phyloP scores from a whole-genome alignment of 148 eudicot genomes.

The Spergularia bocconei region DNA sequence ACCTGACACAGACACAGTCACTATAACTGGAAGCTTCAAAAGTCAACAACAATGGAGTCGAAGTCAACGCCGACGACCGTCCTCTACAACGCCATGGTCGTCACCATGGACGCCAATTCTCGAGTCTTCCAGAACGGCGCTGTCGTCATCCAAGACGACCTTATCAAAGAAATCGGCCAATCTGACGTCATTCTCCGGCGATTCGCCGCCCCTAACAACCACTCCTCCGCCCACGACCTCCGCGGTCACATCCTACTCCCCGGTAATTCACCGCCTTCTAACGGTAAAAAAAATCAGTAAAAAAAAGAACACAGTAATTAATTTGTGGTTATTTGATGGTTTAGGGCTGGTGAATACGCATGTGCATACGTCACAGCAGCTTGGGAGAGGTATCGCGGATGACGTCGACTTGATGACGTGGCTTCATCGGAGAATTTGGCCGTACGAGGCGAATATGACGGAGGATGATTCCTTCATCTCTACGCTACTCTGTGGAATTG shows the following conservation, averaged over 20 bases:
- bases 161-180: slow-evolving; percentile 58
- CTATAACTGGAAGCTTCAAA: neutral
- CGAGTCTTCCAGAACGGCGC: slow-evolving; percentile 63
- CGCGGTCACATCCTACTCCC: slow-evolving; percentile 61
- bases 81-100: slow-evolving; percentile 57
- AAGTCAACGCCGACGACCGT: neutral
- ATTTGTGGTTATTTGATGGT: too few relatives aligned
- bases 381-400: slow-evolving; percentile 88
- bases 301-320: too few relatives aligned
- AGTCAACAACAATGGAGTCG: neutral
- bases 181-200: slow-evolving; percentile 45
- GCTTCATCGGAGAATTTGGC: slow-evolving; percentile 88
- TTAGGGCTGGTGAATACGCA: slow-evolving; percentile 79
- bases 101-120: slow-evolving; percentile 65
- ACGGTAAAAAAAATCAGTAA: too few relatives aligned
- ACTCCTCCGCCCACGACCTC: slow-evolving; percentile 39
- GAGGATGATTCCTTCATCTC: slow-evolving; percentile 73
- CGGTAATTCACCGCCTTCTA: slow-evolving; percentile 28
- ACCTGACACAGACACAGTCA: too few relatives aligned
- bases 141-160: slow-evolving; percentile 48
- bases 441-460: slow-evolving; percentile 83
- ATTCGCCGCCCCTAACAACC: slow-evolving; percentile 34
- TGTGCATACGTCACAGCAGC: slow-evolving; percentile 90
- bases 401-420: slow-evolving; percentile 90
- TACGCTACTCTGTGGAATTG: slow-evolving; percentile 87